Evolutionary conservation across 2,329 filamentous ascomycete genomes (phyloP), one percentile per base, ranked within the genome.

Genomic region (Tolypocladium ovalisporum): DNA sequence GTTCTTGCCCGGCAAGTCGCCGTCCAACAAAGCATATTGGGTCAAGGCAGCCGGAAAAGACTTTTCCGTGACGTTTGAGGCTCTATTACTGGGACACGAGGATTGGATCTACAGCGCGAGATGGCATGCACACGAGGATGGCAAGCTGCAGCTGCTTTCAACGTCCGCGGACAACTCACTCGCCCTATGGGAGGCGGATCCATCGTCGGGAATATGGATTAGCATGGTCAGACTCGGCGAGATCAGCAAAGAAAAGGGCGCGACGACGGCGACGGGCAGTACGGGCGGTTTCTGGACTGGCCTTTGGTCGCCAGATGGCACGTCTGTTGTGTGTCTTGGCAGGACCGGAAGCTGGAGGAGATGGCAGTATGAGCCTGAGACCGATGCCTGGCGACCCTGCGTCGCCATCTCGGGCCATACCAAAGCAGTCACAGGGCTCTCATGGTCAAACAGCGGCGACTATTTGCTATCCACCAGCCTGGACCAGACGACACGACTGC

Each of bases 221-320:
- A 95, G 91, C 57, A 83, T 82, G 52, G 88, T 89, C 17, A 81
- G 94, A 59, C 81, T 99, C 42, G 94, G 94, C 51, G 94, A 97
- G 71, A 95, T 97, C 57, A 97, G 90, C 70, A 83, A 88, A 19
- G 90, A 96, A 67, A 97, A 99, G 69, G 94, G 94, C 10, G 94
- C 94, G 0, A 97, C 94, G 0, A 96, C 93, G 4, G 94, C 94
- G 0, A 99, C 94, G 0, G 94, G 94, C 52, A 97, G 92, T 70
- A 90, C 91, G 1, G 94, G 94, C 61, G 94, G 94, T 0, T 97
- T 97, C 70, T 99, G 94, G 93, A 91, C 89, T 15, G 93, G 92
- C 1, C 79, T 97, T 0, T 99, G 94, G 94, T 88, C 89, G 7
- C 89, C 90, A 3, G 79, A 86, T 62, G 90, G 89, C 10, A 76